Conservation (phyloP, 208 protist genomes). For the Porcisia hertigi region DNA sequence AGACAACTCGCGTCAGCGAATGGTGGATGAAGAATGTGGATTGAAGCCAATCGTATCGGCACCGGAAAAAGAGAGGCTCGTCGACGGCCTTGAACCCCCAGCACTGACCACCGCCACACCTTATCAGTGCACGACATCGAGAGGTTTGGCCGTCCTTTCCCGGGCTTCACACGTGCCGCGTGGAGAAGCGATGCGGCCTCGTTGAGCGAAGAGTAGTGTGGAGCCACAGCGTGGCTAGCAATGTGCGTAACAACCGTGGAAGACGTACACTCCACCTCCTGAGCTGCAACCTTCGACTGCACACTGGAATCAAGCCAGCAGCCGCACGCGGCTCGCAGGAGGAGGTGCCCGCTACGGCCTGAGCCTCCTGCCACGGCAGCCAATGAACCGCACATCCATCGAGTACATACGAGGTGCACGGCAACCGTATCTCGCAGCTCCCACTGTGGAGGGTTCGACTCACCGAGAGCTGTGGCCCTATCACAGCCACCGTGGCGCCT, state of each 20-base stretch:
- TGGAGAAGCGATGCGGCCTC: constrained; percentile 19
- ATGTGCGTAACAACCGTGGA: constrained; percentile 2
- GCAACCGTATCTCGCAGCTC: constrained; percentile 33
- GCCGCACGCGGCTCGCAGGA: constrained; percentile 49
- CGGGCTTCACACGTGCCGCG: constrained; percentile 81
- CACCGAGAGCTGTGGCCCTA: not conserved
- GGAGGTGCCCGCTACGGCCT: constrained; percentile 53
- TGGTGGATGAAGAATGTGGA: constrained; percentile 32
- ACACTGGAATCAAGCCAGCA: constrained; percentile 15
- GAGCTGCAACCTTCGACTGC: not conserved
- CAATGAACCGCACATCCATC: constrained; percentile 77
- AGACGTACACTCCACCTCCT: not conserved
- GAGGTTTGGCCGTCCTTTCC: constrained; percentile 70
- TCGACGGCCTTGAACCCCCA: constrained; percentile 73
- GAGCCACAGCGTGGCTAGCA: constrained; percentile 41
- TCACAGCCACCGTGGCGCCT: not conserved
- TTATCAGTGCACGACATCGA: constrained; percentile 93
- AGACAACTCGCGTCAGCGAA: not conserved
- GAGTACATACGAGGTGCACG: constrained; percentile 71
- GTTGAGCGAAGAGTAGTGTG: constrained; percentile 48
- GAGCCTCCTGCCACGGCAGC: constrained; percentile 34
- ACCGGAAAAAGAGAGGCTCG: constrained; percentile 36
- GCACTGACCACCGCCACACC: constrained; percentile 71
- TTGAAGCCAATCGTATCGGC: constrained; percentile 41
- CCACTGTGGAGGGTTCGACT: constrained; percentile 11